Conservation (phyloP, 805 yeast genomes). For the Tetrapisispora phaffii region DNA sequence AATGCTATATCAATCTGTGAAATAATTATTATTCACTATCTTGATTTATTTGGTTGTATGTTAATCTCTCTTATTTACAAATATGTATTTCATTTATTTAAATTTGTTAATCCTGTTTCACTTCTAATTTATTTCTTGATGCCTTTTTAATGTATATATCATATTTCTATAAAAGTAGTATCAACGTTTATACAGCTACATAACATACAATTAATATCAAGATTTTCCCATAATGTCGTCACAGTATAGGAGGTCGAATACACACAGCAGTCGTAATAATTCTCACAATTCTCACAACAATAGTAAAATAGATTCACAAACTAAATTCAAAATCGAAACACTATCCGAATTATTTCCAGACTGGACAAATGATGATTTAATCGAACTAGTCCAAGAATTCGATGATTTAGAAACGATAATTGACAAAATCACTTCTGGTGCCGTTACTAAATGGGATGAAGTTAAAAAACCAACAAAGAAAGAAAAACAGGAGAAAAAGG, state of each 20-base stretch:
- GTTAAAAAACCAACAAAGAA: constrained; percentile 60
- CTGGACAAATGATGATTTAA: constrained; percentile 82
- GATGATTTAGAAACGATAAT: constrained; percentile 71
- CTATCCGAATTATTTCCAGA: constrained; percentile 86
- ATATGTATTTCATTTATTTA: too few relatives aligned
- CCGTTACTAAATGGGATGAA: constrained; percentile 89
- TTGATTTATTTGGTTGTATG: too few relatives aligned
- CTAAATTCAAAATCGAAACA: constrained; percentile 38
- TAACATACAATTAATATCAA: not conserved
- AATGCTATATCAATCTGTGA: too few relatives aligned
- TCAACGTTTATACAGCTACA: not conserved
- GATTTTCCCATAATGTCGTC: constrained; percentile 11
- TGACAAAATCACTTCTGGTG: constrained; percentile 82
- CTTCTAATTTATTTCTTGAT: too few relatives aligned
- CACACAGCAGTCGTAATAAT: constrained; percentile 1
- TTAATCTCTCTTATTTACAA: too few relatives aligned
- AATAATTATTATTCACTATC: too few relatives aligned
- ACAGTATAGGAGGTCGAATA: constrained; percentile 19
- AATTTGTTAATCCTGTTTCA: too few relatives aligned
- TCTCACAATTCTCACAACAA: constrained; percentile 1
- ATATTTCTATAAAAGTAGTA: too few relatives aligned
- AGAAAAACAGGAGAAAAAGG: constrained; percentile 35
- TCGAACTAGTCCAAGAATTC: constrained; percentile 64
- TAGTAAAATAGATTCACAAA: constrained; percentile 26
- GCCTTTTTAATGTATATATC: too few relatives aligned